Evolutionary conservation across 257 asterid species (phyloP).

Genomic region (Prunella vulgaris): DNA sequence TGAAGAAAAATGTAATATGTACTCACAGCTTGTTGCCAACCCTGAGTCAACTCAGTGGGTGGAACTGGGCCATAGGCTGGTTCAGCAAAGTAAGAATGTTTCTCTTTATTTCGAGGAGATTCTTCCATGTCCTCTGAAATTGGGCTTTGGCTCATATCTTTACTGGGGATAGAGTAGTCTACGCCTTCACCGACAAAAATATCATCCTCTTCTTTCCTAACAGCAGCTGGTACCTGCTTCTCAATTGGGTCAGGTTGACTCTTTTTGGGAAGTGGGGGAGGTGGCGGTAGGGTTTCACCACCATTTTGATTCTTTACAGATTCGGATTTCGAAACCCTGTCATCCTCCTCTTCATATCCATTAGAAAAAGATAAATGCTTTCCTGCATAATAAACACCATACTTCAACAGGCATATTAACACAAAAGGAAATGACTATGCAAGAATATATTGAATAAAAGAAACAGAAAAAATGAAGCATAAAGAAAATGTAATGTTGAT

Average conservation of each 20-base stretch:
- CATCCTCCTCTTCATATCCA: slow-evolving; percentile 61
- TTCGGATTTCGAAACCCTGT: slow-evolving; percentile 45
- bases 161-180: slow-evolving; percentile 73
- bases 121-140: slow-evolving; percentile 98
- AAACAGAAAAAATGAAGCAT: slow-evolving; percentile 1
- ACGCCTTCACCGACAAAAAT: slow-evolving; percentile 93
- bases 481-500: slow-evolving; percentile 5
- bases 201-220: slow-evolving; percentile 77
- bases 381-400: slow-evolving; percentile 38
- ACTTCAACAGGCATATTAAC: slow-evolving; percentile 4
- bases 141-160: slow-evolving; percentile 94
- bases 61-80: slow-evolving; percentile 96
- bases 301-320: slow-evolving; percentile 44
- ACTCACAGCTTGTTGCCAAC: slow-evolving; percentile 78
- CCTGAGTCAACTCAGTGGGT: slow-evolving; percentile 77
- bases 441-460: neutral
- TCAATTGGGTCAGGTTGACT: slow-evolving; percentile 47
- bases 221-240: slow-evolving; percentile 44
- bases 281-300: slow-evolving; percentile 62
- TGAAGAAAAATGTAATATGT: slow-evolving; percentile 11
- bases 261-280: slow-evolving; percentile 72
- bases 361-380: slow-evolving; percentile 40
- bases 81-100: slow-evolving; percentile 56
- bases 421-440: neutral
- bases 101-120: slow-evolving; percentile 92